Conservation (phyloP, 2,329 filamentous ascomycete species). For the Aureobasidium sp. region DNA sequence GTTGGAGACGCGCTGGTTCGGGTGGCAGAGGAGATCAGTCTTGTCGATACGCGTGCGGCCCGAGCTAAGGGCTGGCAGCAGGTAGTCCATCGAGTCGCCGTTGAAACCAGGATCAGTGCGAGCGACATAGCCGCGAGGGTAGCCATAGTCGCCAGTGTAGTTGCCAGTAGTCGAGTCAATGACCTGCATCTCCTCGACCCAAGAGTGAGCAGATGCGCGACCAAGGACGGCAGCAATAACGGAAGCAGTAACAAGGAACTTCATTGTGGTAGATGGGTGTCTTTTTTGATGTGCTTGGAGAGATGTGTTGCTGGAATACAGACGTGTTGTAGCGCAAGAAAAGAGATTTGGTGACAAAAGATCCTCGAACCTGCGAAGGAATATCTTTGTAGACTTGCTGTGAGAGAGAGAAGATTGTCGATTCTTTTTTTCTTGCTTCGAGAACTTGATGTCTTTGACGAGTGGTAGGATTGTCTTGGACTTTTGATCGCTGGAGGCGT, state of each 20-base stretch:
- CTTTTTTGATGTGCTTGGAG: not conserved
- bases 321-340: not conserved
- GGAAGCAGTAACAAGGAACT: not conserved
- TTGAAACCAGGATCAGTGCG: conserved; percentile 51
- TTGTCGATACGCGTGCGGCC: conserved; percentile 43
- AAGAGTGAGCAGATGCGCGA: conserved; percentile 57
- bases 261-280: conserved; percentile 1
- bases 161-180: conserved; percentile 63
- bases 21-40: conserved; percentile 56
- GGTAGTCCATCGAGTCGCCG: conserved; percentile 50
- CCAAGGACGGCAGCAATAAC: not conserved
- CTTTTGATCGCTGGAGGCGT: not conserved
- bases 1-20: conserved; percentile 53
- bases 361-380: conserved; percentile 14
- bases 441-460: conserved; percentile 9
- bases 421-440: not conserved
- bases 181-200: conserved; percentile 70
- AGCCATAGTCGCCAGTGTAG: conserved; percentile 65
- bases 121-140: conserved; percentile 61
- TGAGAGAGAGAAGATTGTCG: not conserved
- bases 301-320: not conserved
- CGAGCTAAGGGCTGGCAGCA: conserved; percentile 49
- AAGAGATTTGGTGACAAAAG: not conserved
- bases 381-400: not conserved
- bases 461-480: not conserved